phyloP scores from a whole-genome alignment of 1,139 yeast species.

The Suhomyces bokatorum region DNA sequence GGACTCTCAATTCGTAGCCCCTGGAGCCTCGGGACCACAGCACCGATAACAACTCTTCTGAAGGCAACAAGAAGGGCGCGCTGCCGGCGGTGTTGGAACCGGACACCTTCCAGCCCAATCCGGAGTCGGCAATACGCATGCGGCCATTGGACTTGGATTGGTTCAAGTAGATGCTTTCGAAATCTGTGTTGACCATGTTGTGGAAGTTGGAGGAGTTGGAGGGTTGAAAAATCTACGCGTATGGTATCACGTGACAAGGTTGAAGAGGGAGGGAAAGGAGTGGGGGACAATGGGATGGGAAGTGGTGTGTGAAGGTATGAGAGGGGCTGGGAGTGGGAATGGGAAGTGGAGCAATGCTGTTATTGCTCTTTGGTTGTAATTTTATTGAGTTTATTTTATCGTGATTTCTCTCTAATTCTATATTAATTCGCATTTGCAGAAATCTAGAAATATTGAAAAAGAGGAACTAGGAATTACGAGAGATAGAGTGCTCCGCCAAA shows the following conservation, averaged over 20 bases:
- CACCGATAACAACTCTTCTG: conserved; percentile 76
- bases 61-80: conserved; percentile 81
- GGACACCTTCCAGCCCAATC: conserved; percentile 92
- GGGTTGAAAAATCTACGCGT: conserved; percentile 9
- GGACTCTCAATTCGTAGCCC: conserved; percentile 86
- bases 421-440: too few species aligned
- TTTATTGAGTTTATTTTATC: too few species aligned
- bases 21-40: conserved; percentile 94
- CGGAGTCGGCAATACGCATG: conserved; percentile 91
- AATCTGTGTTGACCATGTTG: conserved; percentile 56
- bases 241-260: conserved; percentile 1
- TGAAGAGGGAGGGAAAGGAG: background rate
- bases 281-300: background rate
- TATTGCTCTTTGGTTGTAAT: too few species aligned
- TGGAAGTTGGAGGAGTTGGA: background rate
- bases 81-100: conserved; percentile 42
- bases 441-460: too few species aligned
- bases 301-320: background rate
- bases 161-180: conserved; percentile 84
- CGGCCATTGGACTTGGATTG: conserved; percentile 84
- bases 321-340: too few species aligned
- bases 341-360: too few species aligned
- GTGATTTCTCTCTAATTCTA: too few species aligned
- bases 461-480: too few species aligned
- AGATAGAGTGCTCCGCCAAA: too few species aligned